Base-by-base conservation (phyloP, 2,329 filamentous ascomycete species). In the Pseudogymnoascus sp. region DNA sequence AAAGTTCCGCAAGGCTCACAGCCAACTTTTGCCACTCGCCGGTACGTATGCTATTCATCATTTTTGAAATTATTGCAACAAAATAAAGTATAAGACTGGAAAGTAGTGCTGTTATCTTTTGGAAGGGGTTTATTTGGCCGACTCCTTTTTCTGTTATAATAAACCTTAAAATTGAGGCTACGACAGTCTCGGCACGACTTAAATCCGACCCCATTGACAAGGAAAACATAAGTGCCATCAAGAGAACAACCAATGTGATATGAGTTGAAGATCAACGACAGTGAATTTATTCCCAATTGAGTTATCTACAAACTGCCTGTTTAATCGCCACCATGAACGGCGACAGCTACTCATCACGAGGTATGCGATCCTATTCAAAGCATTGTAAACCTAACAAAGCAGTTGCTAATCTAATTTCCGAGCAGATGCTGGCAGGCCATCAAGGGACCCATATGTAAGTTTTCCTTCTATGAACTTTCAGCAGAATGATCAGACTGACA, bases 21-120 rank as follows among this genome's bases (percentile, higher is more conserved):
- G 95, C 92, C 69, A 99, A 78, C 78, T 90, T 96, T 67, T 86
- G 86, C 95, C 95, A 99, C 73, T 91, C 89, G 14, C 87, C 81
- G n/a, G 85, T 79, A 31, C 81, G 81, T 59, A 73, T 38, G 64
- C 66, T 71, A 12, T 64, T 67, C 71, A 74, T 73, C 21, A 21
- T 56, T 34, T 56, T 21, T 56, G 2, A 56, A 34, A 34, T 34
- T 56, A 3, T 36, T 34, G 28, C 14, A 56, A 18, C 1, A 5
- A 56, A 56, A 56, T 56, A 56, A 56, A 36, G 50, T 14, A 56
- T 6, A 21, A 56, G 28, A 21, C 11, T 34, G 16, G 16, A 34
- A 36, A 18, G 28, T 36, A 14, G 50, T 56, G 8, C 16, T 56
- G 28, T 1, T 56, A 34, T 56, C n/a, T 56, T 56, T 56, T 34